Evolutionary conservation across 2,329 filamentous ascomycete species (phyloP).

Genomic region (Aspergillus sp.): DNA sequence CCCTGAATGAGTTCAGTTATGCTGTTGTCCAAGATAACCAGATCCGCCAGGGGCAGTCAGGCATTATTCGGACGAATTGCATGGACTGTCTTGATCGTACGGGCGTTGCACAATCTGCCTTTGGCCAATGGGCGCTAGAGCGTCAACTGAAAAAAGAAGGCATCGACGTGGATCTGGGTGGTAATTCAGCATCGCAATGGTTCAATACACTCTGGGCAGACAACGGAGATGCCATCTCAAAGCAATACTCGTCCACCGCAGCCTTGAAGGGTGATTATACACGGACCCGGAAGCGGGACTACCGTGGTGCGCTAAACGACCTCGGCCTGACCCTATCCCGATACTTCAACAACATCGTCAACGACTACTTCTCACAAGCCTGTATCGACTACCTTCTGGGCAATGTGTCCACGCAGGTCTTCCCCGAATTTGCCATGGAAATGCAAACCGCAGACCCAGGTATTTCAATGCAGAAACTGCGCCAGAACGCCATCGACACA

Average conservation of each 20-base stretch:
- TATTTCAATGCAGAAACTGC: slow-evolving; percentile 74
- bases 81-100: slow-evolving; percentile 98
- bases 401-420: slow-evolving; percentile 75
- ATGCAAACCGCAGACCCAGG: slow-evolving; percentile 92
- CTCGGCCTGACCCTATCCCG: slow-evolving; percentile 75
- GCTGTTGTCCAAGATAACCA: slow-evolving; percentile 51
- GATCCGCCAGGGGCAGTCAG: slow-evolving; percentile 52
- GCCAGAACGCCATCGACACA: slow-evolving; percentile 83
- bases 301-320: slow-evolving; percentile 84
- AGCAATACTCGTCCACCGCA: slow-evolving; percentile 91
- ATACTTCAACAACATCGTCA: slow-evolving; percentile 81
- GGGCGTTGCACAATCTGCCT: slow-evolving; percentile 91
- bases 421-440: slow-evolving; percentile 88
- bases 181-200: slow-evolving; percentile 76
- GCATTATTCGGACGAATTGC: slow-evolving; percentile 88
- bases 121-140: slow-evolving; percentile 76
- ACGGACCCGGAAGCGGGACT: slow-evolving; percentile 80
- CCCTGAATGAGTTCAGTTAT: slow-evolving; percentile 65
- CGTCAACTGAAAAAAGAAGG: slow-evolving; percentile 68
- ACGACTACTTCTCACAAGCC: slow-evolving; percentile 93
- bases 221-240: slow-evolving; percentile 91
- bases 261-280: slow-evolving; percentile 97
- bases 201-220: slow-evolving; percentile 97
- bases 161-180: slow-evolving; percentile 65
- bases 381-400: slow-evolving; percentile 92